These are phyloP conservation scores for Trifolium dubium DNA, from an alignment of 306 rosid genomes.

Conservation along the genomic window DNA sequence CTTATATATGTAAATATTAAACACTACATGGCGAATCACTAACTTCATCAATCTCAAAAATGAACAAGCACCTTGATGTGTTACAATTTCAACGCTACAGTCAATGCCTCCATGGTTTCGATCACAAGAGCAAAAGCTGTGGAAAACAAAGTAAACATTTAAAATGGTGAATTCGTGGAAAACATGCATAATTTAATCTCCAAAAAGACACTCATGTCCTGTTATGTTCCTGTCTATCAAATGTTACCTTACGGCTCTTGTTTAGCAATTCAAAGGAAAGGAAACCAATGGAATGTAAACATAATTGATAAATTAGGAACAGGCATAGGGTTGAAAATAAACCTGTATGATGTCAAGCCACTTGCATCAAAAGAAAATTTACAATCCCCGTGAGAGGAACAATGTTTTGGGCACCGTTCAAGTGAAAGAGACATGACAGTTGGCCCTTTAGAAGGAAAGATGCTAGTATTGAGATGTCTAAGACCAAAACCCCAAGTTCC, in stretches of 20 bases:
- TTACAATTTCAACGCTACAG: slow-evolving; percentile 82
- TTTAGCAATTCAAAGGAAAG: background rate
- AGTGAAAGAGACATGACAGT: slow-evolving; percentile 85
- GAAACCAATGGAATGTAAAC: slow-evolving; percentile 22
- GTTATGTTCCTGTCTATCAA: background rate
- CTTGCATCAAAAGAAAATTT: slow-evolving; percentile 75
- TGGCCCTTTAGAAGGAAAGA: slow-evolving; percentile 46
- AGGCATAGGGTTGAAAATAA: slow-evolving; percentile 37
- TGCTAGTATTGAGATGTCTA: slow-evolving; percentile 54
- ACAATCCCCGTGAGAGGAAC: slow-evolving; percentile 86
- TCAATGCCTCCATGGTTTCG: slow-evolving; percentile 97
- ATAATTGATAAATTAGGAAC: slow-evolving; percentile 22
- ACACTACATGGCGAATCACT: slow-evolving; percentile 4
- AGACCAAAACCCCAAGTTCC: slow-evolving; percentile 96
- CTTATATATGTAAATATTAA: background rate
- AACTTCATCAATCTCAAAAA: slow-evolving; percentile 40
- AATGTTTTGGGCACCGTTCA: slow-evolving; percentile 87
- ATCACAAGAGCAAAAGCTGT: slow-evolving; percentile 93
- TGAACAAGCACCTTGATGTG: slow-evolving; percentile 69
- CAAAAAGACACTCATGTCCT: background rate
- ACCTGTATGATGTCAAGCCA: slow-evolving; percentile 92
- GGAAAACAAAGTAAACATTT: slow-evolving; percentile 33
- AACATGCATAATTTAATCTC: slow-evolving; percentile 10
- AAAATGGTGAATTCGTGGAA: slow-evolving; percentile 24
- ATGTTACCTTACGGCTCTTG: background rate